These are phyloP conservation scores for Globisporangium mamillatum DNA, from an alignment of 352 stramenopile genomes.

Conservation along the genomic window DNA sequence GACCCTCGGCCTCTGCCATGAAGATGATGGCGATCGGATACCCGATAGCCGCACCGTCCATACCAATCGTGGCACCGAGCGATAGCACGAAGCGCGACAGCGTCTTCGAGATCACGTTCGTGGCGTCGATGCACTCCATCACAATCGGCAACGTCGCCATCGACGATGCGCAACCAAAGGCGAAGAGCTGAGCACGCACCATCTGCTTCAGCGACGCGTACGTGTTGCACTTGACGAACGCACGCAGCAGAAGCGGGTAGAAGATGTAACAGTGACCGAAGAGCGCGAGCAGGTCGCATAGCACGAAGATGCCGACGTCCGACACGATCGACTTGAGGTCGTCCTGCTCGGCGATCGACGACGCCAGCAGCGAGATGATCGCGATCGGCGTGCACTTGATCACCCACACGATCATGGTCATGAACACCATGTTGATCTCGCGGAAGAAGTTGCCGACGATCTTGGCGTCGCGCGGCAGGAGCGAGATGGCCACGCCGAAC, in stretches of 20 bases:
- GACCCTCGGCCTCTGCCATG: constrained; percentile 26
- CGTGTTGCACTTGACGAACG: constrained; percentile 23
- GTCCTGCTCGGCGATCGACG: constrained; percentile 25
- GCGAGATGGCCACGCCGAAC: constrained; percentile 31
- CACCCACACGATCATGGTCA: constrained; percentile 43
- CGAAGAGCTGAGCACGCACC: constrained; percentile 66
- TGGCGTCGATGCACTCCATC: constrained; percentile 63
- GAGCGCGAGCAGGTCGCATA: constrained; percentile 17
- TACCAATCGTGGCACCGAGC: constrained; percentile 50
- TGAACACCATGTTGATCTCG: constrained; percentile 41
- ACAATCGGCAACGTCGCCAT: constrained; percentile 43
- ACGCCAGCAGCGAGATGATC: constrained; percentile 37
- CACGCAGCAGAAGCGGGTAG: constrained; percentile 22
- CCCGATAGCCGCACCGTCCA: constrained; percentile 30
- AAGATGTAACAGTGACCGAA: constrained; percentile 21
- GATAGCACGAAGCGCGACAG: constrained; percentile 59
- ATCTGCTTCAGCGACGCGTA: constrained; percentile 38
- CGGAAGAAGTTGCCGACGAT: constrained; percentile 26
- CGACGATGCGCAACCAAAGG: constrained; percentile 28
- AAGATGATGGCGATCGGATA: constrained; percentile 36
- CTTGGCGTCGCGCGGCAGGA: constrained; percentile 14
- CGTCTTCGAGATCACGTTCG: constrained; percentile 50
- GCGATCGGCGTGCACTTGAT: constrained; percentile 40
- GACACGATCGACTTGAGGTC: neutral
- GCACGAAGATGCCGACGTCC: constrained; percentile 8